phyloP scores from a whole-genome alignment of 1,284 basidiomycete species.

The Sphaerobolus stellatus region DNA sequence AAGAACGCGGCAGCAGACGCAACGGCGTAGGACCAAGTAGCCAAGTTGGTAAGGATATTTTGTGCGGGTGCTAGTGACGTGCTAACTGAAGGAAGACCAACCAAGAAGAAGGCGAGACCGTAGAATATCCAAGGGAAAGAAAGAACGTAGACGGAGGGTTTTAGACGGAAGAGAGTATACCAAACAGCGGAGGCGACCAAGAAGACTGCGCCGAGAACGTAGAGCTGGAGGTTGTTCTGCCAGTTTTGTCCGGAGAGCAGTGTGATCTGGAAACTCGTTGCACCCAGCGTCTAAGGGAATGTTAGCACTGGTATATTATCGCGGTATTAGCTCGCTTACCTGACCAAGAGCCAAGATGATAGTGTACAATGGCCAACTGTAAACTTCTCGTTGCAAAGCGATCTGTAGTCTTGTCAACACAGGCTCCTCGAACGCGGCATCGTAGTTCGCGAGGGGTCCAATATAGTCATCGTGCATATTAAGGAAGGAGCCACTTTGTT shows the following conservation, averaged over 20 bases:
- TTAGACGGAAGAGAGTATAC: constrained; percentile 88
- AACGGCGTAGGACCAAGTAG: constrained; percentile 87
- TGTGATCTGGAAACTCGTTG: constrained; percentile 94
- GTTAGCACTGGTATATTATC: constrained; percentile 13
- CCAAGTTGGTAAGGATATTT: constrained; percentile 66
- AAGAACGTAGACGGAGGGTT: constrained; percentile 84
- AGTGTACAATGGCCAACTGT: constrained; percentile 87
- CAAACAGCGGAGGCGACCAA: constrained; percentile 81
- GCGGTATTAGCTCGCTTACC: constrained; percentile 37
- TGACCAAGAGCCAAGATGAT: constrained; percentile 85
- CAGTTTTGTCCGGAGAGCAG: constrained; percentile 83
- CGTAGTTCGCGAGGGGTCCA: constrained; percentile 52
- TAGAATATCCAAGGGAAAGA: constrained; percentile 89
- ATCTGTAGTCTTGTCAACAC: constrained; percentile 83
- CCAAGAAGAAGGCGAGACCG: constrained; percentile 84
- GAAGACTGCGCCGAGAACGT: constrained; percentile 86
- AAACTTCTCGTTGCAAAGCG: constrained; percentile 71
- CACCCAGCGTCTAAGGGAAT: constrained; percentile 62
- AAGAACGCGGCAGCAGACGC: constrained; percentile 87
- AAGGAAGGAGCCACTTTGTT: constrained; percentile 22
- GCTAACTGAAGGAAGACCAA: constrained; percentile 79
- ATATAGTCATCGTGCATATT: constrained; percentile 51
- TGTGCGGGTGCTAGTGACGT: constrained; percentile 62
- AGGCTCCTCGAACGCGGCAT: too few species aligned
- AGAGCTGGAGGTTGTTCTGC: constrained; percentile 79